A percentile compares a stretch with the other conserved stretches of the same genome.
These are phyloP conservation scores for Metroxylon sagu DNA, from an alignment of 176 grass and related monocot species.

Conservation along the genomic window DNA sequence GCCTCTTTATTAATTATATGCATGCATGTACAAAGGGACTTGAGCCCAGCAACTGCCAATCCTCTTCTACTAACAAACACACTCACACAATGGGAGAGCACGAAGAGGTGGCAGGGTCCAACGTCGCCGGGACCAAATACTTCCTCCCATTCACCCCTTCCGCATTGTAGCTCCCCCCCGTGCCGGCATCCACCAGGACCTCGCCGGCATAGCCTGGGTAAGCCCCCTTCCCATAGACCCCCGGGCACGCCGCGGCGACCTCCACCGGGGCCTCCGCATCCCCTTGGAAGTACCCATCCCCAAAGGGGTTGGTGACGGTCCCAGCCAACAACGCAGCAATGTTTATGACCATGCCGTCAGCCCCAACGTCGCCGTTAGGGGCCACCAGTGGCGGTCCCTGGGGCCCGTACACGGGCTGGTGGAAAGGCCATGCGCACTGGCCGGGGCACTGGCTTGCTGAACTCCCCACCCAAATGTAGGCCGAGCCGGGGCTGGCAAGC, in stretches of 20 bases:
- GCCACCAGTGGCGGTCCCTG: constrained; percentile 50
- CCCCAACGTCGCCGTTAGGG: constrained; percentile 55
- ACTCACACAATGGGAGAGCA: constrained; percentile 55
- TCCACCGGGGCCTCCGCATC: constrained; percentile 53
- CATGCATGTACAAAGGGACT: no score
- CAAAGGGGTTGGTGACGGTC: constrained; percentile 59
- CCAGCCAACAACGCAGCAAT: constrained; percentile 63
- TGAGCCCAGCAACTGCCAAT: no score
- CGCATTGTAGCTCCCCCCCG: constrained; percentile 69
- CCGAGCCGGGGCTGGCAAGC: constrained; percentile 5
- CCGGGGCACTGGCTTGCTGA: constrained; percentile 58
- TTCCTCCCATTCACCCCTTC: constrained; percentile 57
- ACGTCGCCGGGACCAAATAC: constrained; percentile 62
- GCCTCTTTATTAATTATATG: no score
- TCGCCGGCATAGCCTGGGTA: constrained; percentile 69
- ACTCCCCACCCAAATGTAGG: constrained; percentile 68
- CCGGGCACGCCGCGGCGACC: constrained; percentile 61
- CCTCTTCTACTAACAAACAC: no score
- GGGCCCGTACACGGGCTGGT: constrained; percentile 66
- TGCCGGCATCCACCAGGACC: constrained; percentile 36
- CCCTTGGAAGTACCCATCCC: constrained; percentile 67
- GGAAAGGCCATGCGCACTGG: constrained; percentile 88
- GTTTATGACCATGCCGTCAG: constrained; percentile 74
- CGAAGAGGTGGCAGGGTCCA: constrained; percentile 43
- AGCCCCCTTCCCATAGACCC: constrained; percentile 53